Evolutionary conservation across 2,329 filamentous ascomycete species (phyloP), one percentile per base, ranked within the genome.

Genomic region (Fusarium newnesense): DNA sequence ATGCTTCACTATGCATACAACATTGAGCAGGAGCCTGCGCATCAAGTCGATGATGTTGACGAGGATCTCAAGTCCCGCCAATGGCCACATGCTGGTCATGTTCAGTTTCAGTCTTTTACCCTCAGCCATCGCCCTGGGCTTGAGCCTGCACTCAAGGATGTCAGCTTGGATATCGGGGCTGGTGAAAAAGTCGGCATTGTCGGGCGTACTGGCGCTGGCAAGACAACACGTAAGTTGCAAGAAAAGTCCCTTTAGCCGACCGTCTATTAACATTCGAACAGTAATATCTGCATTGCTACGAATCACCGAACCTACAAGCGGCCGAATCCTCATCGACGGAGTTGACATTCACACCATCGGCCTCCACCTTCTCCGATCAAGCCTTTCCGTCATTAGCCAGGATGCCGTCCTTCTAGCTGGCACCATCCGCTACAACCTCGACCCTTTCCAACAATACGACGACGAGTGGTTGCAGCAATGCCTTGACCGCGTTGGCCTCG

Each of bases 1-100:
- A 91, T 98, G 78, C 95, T 96, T 82, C 94, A 97, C 79, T 97
- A 97, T 77, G 90, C 89, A 60, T 88, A 97, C 46, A 93, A 69
- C 2, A 72, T 72, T 3, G 64, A 72, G 18, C 69, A 57, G 9
- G 69, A 72, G 5, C 69, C 69, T 4, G 62, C 49, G 7, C 52
- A 57, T 19, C 64, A 59, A 0, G 39, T 60, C 2, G 53, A 64
- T 1, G 26, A 46, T 1, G 24, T 69, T 21, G 69, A 72, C 4
- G 49, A 64, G 30, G 26, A 40, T 2, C 28, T 72, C 3, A 44
- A 64, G n/a, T 3, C 12, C 2, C 26, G 16, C 0, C 37, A 64
- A 30, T 72, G 69, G 69, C 69, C 69, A 0, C 26, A 30, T 13
- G 43, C 53, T 15, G 69, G 69, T 2, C 64, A 42, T 16, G 58